Evolutionary conservation across 2,329 filamentous ascomycete species (phyloP).

Genomic region (Cercospora sojina): DNA sequence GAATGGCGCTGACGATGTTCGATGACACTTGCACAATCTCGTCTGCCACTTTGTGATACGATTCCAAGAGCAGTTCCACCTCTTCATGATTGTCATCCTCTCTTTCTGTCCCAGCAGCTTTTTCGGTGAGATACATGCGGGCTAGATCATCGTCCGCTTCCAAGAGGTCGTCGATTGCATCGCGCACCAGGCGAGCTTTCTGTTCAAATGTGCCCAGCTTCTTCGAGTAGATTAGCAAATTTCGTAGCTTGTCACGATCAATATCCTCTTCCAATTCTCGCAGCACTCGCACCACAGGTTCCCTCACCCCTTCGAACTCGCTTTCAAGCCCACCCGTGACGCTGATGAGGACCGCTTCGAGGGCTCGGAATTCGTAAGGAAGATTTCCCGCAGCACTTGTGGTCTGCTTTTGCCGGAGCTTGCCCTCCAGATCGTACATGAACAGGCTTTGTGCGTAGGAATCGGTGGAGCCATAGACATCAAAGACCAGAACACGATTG

Average conservation of each 20-base stretch:
- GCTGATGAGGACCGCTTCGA: constrained; percentile 92
- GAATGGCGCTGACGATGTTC: constrained; percentile 88
- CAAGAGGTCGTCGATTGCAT: constrained; percentile 90
- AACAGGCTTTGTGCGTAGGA: constrained; percentile 95
- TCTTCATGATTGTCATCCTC: constrained; percentile 89
- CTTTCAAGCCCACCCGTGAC: constrained; percentile 89
- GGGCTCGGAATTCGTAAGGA: constrained; percentile 92
- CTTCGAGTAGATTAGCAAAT: constrained; percentile 91
- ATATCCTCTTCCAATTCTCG: constrained; percentile 94
- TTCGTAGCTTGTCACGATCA: constrained; percentile 85
- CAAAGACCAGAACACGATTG: constrained; percentile 90
- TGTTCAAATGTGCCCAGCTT: constrained; percentile 96
- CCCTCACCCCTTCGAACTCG: constrained; percentile 90
- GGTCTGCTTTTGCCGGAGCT: constrained; percentile 75
- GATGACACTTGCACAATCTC: constrained; percentile 95
- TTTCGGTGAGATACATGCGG: constrained; percentile 93
- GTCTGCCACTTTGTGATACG: constrained; percentile 95
- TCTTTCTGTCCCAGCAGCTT: constrained; percentile 68
- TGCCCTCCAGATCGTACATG: constrained; percentile 95
- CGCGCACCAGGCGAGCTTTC: constrained; percentile 88
- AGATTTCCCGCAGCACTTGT: constrained; percentile 57
- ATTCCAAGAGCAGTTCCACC: constrained; percentile 94
- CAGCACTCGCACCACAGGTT: constrained; percentile 85
- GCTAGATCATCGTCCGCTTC: constrained; percentile 95
- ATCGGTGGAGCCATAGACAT: constrained; percentile 90